Base-by-base conservation (phyloP, 1,139 yeast genomes). In the Blastobotrys raffinosifermentans region DNA sequence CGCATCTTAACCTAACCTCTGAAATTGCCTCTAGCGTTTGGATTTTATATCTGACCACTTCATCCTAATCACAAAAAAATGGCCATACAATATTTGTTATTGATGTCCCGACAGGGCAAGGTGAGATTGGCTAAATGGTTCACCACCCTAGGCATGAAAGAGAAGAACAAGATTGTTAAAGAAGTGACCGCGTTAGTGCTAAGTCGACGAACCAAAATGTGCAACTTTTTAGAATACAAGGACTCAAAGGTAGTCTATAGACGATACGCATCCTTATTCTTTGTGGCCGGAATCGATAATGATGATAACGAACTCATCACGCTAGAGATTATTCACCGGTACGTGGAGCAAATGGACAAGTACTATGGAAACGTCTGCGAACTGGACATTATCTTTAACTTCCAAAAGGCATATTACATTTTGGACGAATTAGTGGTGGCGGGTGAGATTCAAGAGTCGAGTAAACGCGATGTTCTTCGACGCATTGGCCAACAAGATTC, bases 361-460 rank as follows among this genome's bases (percentile, higher is more conserved):
- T 77, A 87, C 51, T 91, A 85, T 56, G 97, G 96, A n/a, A 91
- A 87, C 56, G 98, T 91, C 15, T 84, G 96, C 63, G 96, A 87
- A 57, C 56, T 63, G 20, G 66, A 89, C 61, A 87, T 91, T 45
- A 91, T 91, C 37, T 91, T 91, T 72, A 94, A 94, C 51, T 91
- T 91, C 63, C 84, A 82, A 53, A 83, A 85, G 58, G 97, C 97
- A 0, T 91, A 91, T 58, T 84, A 85, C 60, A 81, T 91, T 13
- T 67, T 93, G 48, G 96, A 91, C 60, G 98, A 93, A 59, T 67
- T 91, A 51, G 63, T 93, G 33, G 66, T 80, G 57, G 78, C 79
- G 32, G 98, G 98, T 0, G 80, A 82, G 40, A 61, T 91, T 15
- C 86, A 84, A 49, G 99, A 91, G 58, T 75, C 87, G 33, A 80